Evolutionary conservation across 2,329 filamentous ascomycete genomes (phyloP).

Genomic region (Ophiostoma triangulosporum): DNA sequence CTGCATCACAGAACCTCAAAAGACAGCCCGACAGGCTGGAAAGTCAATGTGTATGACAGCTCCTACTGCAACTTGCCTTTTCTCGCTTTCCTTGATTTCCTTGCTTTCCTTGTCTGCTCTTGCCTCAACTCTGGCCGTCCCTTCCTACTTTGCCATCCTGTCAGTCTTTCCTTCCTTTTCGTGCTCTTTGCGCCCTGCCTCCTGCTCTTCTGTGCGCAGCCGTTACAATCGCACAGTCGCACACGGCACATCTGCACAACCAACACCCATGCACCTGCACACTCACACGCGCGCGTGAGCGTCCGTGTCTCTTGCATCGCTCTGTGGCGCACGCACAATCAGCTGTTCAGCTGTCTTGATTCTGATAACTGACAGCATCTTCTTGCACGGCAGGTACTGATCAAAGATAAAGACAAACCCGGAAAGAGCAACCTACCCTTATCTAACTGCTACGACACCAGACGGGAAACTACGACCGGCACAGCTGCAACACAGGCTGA

Average conservation of each 20-base stretch:
- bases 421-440: not conserved
- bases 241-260: not conserved
- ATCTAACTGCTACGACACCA: not conserved
- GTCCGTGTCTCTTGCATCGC: not conserved
- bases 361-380: conserved; percentile 6
- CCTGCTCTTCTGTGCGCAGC: not conserved
- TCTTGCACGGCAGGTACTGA: not conserved
- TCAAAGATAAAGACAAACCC: not conserved
- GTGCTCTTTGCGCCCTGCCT: too few relatives aligned
- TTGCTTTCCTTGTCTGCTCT: not conserved
- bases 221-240: not conserved
- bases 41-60: not conserved
- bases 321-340: conserved; percentile 2
- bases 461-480: not conserved
- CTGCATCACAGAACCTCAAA: not conserved
- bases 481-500: not conserved
- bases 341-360: not conserved
- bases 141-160: not conserved
- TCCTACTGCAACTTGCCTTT: not conserved
- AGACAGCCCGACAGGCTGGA: not conserved
- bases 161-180: not conserved
- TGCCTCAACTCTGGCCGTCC: not conserved
- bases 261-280: not conserved
- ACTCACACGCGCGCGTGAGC: not conserved
- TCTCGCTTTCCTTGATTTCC: not conserved